Conservation (phyloP, 2,329 filamentous ascomycete species). For the Chaetomium sp. region DNA sequence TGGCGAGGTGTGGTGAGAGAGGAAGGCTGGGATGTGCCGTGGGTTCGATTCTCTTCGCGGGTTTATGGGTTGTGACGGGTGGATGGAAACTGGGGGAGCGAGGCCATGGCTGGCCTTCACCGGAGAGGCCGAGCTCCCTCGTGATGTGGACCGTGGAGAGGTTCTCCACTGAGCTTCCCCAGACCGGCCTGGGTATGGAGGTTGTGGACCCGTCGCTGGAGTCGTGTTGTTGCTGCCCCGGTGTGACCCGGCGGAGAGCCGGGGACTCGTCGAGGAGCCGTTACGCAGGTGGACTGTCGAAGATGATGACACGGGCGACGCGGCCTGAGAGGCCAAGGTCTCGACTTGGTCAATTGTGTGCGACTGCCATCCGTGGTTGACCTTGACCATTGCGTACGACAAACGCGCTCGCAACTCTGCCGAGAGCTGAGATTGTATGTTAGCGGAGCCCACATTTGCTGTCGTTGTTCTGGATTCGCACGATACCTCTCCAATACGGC, state of each 20-base stretch:
- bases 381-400: slow-evolving; percentile 89
- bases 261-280: slow-evolving; percentile 50
- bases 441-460: slow-evolving; percentile 11
- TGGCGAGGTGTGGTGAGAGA: slow-evolving; percentile 44
- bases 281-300: slow-evolving; percentile 48
- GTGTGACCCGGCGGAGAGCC: slow-evolving; percentile 34
- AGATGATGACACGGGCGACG: slow-evolving; percentile 55
- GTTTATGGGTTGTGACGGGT: slow-evolving; percentile 41
- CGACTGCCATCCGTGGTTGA: slow-evolving; percentile 82
- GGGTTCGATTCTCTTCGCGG: slow-evolving; percentile 46
- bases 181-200: slow-evolving; percentile 12
- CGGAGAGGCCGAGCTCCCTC: slow-evolving; percentile 23
- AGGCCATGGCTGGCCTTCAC: slow-evolving; percentile 37
- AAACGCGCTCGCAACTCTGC: slow-evolving; percentile 75
- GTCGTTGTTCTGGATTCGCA: not conserved
- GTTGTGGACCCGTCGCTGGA: slow-evolving; percentile 21
- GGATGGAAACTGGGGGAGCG: slow-evolving; percentile 49
- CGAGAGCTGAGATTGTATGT: slow-evolving; percentile 51
- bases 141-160: slow-evolving; percentile 11
- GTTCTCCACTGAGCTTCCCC: slow-evolving; percentile 15
- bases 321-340: slow-evolving; percentile 61
- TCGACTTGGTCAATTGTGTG: slow-evolving; percentile 73
- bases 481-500: slow-evolving; percentile 72
- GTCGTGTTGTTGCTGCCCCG: slow-evolving; percentile 32
- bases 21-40: slow-evolving; percentile 42